Base-by-base conservation (phyloP, 1,284 basidiomycete genomes). In the Ceratobasidium sp. region DNA sequence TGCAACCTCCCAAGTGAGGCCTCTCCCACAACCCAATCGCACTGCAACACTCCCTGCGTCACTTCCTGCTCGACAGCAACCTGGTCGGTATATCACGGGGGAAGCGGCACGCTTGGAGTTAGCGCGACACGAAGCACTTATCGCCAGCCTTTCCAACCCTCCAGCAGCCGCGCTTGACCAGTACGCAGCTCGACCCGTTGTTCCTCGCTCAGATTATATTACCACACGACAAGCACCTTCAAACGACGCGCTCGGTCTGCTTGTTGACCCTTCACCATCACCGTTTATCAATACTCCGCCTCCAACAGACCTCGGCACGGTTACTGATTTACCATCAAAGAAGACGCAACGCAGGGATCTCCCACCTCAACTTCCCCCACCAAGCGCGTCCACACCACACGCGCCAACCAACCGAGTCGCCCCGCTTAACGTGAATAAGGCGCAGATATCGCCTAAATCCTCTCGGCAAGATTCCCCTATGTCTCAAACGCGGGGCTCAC, bases 161-260 rank as follows among this genome's bases (percentile, higher is more conserved):
- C 53, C 51, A 24, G 36, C 41, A 15, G 54, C 31, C 36, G 51
- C 51, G 22, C 66, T 69, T 24, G 66, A 69, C 24, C 66, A 69
- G 19, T 69, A 69, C 24, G 24, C 66, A 8, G 27, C 66, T 47
- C 41, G 51, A 11, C 51, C 17, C 5, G 17, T 15, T 8, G 17
- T 24, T 29, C 66, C 54, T 14, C 66, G 66, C n/a, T 53, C 66
- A 6, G 66, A 69, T 69, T 69, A 69, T 57, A 41, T 57, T 22
- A 57, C 66, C 51, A 69, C 54, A 45, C 33, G 22, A 50, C 62
- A 45, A 15, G 62, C 62, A 50, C 62, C 62, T 33, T 64, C 47
- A 44, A 64, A 19, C 62, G 62, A 50, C 45, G 50, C 24, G 33
- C 41, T 56, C 7, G 54, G 53, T 9, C 53, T 56, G 8, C 9